A percentile compares a stretch with the other conserved stretches of the same genome.
Conservation (phyloP, 805 yeast genomes). For the Saccharomycopsis lassenensis region DNA sequence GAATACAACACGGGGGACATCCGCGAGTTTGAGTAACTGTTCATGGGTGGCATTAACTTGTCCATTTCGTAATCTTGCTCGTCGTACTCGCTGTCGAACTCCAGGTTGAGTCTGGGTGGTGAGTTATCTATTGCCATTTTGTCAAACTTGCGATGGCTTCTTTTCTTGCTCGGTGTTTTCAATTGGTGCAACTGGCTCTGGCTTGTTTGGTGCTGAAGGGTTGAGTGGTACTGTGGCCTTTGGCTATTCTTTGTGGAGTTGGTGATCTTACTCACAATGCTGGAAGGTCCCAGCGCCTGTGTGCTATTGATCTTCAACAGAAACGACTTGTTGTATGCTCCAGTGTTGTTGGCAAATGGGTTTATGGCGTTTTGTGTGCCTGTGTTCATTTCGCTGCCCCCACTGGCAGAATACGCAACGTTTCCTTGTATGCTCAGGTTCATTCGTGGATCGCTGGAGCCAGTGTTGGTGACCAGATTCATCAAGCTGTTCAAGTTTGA, state of each 20-base stretch:
- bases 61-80: background rate
- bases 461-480: too few relatives aligned
- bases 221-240: background rate
- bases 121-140: background rate
- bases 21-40: constrained; percentile 1
- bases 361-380: too few relatives aligned
- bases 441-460: too few relatives aligned
- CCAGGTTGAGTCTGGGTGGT: too few relatives aligned
- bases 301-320: background rate
- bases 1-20: constrained; percentile 5
- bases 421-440: too few relatives aligned
- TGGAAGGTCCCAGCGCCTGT: background rate
- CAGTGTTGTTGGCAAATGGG: background rate
- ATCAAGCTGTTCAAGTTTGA: too few relatives aligned
- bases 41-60: background rate
- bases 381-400: too few relatives aligned
- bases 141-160: background rate
- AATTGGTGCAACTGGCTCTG: background rate
- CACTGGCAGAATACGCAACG: too few relatives aligned
- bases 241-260: background rate
- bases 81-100: too few relatives aligned
- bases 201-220: constrained; percentile 1
- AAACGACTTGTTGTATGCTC: background rate
- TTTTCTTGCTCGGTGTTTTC: constrained; percentile 6
- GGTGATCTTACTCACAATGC: background rate